Evolutionary conservation across 2,329 filamentous ascomycete genomes (phyloP).

Genomic region (Biscogniauxia marginata): DNA sequence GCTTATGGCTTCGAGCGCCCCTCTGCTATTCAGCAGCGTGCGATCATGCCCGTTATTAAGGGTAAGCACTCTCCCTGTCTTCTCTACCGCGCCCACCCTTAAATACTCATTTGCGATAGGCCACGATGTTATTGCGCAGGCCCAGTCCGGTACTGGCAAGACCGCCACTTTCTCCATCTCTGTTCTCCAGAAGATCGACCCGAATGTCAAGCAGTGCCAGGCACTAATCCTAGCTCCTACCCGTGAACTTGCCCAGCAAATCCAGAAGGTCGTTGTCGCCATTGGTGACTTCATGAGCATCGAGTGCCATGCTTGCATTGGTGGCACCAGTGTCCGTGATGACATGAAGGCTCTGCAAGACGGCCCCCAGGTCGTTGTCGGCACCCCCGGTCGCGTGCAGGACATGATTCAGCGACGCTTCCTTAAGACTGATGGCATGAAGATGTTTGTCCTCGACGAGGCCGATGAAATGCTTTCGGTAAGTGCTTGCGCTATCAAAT

Average conservation of each 20-base stretch:
- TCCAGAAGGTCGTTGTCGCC: slow-evolving; percentile 98
- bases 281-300: slow-evolving; percentile 99
- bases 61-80: slow-evolving; percentile 55
- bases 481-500: slow-evolving; percentile 35
- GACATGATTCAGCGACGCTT: slow-evolving; percentile 99
- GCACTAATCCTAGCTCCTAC: slow-evolving; percentile 96
- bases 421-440: slow-evolving; percentile 96
- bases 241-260: slow-evolving; percentile 97
- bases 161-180: slow-evolving; percentile 99
- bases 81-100: not conserved
- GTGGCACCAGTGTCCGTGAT: slow-evolving; percentile 95
- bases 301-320: slow-evolving; percentile 98
- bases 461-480: slow-evolving; percentile 98
- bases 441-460: slow-evolving; percentile 99
- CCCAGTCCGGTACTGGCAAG: slow-evolving; percentile 99
- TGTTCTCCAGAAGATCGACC: slow-evolving; percentile 97
- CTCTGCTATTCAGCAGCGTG: slow-evolving; percentile 99
- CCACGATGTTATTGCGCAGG: slow-evolving; percentile 99
- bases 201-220: slow-evolving; percentile 93
- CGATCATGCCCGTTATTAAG: slow-evolving; percentile 99
- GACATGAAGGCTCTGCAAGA: slow-evolving; percentile 98
- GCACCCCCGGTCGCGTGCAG: slow-evolving; percentile 96
- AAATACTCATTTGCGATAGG: slow-evolving; percentile 47
- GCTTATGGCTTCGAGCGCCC: slow-evolving; percentile 99
- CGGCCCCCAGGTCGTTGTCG: slow-evolving; percentile 94